phyloP scores from a whole-genome alignment of 495 filamentous ascomycete species.

The Schizothecium vesticola region DNA sequence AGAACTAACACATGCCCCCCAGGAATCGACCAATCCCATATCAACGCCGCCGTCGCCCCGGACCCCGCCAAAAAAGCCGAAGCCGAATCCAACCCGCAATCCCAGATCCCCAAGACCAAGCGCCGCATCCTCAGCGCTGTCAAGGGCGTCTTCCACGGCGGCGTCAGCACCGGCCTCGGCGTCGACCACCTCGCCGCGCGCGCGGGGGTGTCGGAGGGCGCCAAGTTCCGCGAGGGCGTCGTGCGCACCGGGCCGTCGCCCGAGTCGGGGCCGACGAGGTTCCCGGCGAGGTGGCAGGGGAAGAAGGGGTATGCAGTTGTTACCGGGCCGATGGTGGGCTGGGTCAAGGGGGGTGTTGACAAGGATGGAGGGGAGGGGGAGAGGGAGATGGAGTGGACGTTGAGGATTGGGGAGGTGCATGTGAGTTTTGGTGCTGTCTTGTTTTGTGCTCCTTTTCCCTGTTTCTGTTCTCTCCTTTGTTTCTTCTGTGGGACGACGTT shows the following conservation, averaged over 20 bases:
- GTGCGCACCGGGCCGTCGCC: slow-evolving; percentile 52
- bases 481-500: neutral
- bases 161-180: neutral
- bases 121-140: neutral
- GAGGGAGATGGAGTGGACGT: neutral
- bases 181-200: slow-evolving; percentile 44
- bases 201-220: slow-evolving; percentile 51
- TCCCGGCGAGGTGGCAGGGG: slow-evolving; percentile 64
- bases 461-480: neutral
- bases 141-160: neutral
- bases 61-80: slow-evolving; percentile 1
- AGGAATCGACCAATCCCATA: neutral
- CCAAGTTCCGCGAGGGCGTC: slow-evolving; percentile 64
- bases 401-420: neutral
- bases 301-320: slow-evolving; percentile 57
- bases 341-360: neutral
- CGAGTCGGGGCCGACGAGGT: slow-evolving; percentile 51
- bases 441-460: no score
- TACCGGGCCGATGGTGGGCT: neutral
- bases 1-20: neutral
- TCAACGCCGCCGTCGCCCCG: neutral
- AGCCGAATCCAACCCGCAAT: neutral
- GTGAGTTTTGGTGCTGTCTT: neutral
- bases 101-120: neutral
- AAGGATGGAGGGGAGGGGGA: neutral